Base-by-base conservation (phyloP, 2,329 filamentous ascomycete genomes). In the Aspergillus calidoustus region DNA sequence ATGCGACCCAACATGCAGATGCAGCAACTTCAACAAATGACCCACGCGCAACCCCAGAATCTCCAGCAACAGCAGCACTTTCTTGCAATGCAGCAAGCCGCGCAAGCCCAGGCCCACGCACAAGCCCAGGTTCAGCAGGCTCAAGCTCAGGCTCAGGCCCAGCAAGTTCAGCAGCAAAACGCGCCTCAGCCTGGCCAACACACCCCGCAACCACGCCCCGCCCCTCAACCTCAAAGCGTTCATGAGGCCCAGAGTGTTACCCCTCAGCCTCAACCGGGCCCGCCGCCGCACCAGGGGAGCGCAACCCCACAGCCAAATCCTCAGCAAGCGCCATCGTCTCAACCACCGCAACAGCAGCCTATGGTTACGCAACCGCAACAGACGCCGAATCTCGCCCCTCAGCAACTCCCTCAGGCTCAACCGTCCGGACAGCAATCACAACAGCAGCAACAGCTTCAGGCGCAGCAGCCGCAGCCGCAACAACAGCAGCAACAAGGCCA, bases 61-160 rank as follows among this genome's bases (percentile, higher is more conserved):
- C 64, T 83, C 52, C 81, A 80, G 54, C 78, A 81, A 61, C 77
- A 78, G 51, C 79, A 79, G 57, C 74, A 77, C 53, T 70, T 73
- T 48, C 64, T 78, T 49, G 72, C 73, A 28, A 72, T 76, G 65
- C 77, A 77, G 54, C 75, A 76, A 46, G 66, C 63, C 3, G 53
- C 53, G 17, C 70, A 72, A 56, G 65, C 63, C 2, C 69, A 72
- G 28, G 68, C 64, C 2, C 69, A 67, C 58, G 52, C 51, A 1
- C 68, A 70, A 31, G 66, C 62, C 17, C 68, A 71, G 23, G 62
- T 58, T 28, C 69, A 67, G 49, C 71, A 75, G 43, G 68, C 64
- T 13, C 69, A 66, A 41, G 68, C 62, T 7, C 68, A 64, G 60
- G 65, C 62, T 1, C 69, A 71, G 61, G 64, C 62, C 3, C 68